Base-by-base conservation (phyloP, 1,139 yeast genomes). In the Chernovozyma aurita region DNA sequence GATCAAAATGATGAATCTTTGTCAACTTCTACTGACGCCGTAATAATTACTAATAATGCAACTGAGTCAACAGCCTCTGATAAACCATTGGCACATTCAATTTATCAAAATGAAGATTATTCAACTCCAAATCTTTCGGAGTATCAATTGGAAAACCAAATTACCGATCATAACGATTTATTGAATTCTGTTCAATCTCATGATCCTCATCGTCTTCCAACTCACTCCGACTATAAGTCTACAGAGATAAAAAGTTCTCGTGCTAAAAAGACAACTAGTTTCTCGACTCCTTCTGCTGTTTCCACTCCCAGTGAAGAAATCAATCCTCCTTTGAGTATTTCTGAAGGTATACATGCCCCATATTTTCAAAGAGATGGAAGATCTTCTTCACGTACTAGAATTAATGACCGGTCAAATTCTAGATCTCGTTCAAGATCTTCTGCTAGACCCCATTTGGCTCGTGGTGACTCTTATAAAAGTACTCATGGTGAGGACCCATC, bases 401-500 rank as follows among this genome's bases (percentile, higher is more conserved):
- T 60, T n/a, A 49, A 55, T 31, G 51, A 52, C 34, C 37, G 59
- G 42, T 36, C 47, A 14, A 37, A 52, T 28, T 55, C 44, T 4
- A 48, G 61, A 31, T 57, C 63, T 3, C 48, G 61, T 36, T 59
- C 71, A 3, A 52, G 65, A 26, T 50, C 68, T 3, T 35, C 43
- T 26, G 43, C 49, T 13, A 64, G 56, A 45, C 81, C 84, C 3
- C 83, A 78, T 53, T 65, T 79, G 50, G 85, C 85, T 7, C 66
- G 81, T 42, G 85, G 85, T 32, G 85, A 78, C 46, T 75, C 83
- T 1, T 78, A 78, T 52, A 78, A 76, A 48, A 71, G 70, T 49
- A 63, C 70, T 25, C 64, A 62, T 37, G 50, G 45, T 18, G 68
- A 61, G 13, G 65, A 64, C 33, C 75, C 75, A 24, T 46, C 63